A percentile compares a stretch with the other conserved stretches of the same genome.
Conservation (phyloP, 306 rosid species). For the Nissolia schottii region DNA sequence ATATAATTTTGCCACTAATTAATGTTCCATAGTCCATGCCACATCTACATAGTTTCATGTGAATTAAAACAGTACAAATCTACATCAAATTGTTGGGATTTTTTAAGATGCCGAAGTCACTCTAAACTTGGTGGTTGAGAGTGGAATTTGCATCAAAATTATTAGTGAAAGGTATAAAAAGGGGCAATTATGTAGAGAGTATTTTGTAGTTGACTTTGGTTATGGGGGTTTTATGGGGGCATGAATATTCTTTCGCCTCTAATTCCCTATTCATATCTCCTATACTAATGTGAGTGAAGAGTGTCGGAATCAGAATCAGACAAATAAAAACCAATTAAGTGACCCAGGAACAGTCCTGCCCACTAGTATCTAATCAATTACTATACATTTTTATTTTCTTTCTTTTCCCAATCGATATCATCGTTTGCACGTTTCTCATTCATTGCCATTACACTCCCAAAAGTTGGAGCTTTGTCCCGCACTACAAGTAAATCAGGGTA, state of each 20-base stretch:
- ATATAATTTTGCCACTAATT: neutral
- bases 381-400: too few relatives aligned
- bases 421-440: constrained; percentile 20
- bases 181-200: constrained; percentile 13
- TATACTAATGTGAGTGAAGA: neutral
- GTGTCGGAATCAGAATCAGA: constrained; percentile 13
- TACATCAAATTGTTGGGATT: neutral
- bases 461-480: constrained; percentile 30
- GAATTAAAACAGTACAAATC: neutral
- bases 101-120: constrained; percentile 25
- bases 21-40: neutral
- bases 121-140: constrained; percentile 16
- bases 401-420: constrained; percentile 9
- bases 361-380: constrained; percentile 38
- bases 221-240: neutral
- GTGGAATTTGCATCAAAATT: constrained; percentile 21
- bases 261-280: neutral
- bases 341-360: constrained; percentile 32
- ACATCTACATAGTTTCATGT: neutral
- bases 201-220: constrained; percentile 22
- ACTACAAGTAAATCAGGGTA: neutral
- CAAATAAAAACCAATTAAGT: constrained; percentile 1
- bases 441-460: constrained; percentile 15
- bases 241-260: constrained; percentile 15
- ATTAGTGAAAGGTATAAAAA: constrained; percentile 15